Conservation (phyloP, 805 yeast genomes). For the Diddensiella santjacobensis region DNA sequence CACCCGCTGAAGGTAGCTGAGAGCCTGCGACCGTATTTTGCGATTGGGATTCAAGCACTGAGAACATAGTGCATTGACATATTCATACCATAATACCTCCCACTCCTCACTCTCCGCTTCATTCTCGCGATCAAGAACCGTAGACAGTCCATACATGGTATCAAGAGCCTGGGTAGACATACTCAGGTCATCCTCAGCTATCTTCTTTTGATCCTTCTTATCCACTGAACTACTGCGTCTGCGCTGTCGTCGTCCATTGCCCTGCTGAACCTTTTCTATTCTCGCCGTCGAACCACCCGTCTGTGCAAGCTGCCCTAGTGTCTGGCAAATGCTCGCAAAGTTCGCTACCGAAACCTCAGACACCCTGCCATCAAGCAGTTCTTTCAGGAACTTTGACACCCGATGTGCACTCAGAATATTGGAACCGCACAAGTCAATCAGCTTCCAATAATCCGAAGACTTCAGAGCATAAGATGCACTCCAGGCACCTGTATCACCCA, state of each 20-base stretch:
- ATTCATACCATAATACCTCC: slow-evolving; percentile 37
- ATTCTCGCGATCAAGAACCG: not conserved
- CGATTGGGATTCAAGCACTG: slow-evolving; percentile 88
- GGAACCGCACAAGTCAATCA: slow-evolving; percentile 47
- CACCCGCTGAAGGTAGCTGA: slow-evolving; percentile 53
- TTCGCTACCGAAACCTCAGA: slow-evolving; percentile 14
- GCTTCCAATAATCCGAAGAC: slow-evolving; percentile 53
- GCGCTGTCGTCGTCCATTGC: not conserved
- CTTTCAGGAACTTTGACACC: slow-evolving; percentile 14
- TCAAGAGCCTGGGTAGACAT: slow-evolving; percentile 31
- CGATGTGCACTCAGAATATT: slow-evolving; percentile 39
- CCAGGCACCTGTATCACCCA: slow-evolving; percentile 17
- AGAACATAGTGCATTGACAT: slow-evolving; percentile 78
- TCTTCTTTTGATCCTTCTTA: slow-evolving; percentile 1
- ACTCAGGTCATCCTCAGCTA: slow-evolving; percentile 7
- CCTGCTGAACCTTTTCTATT: slow-evolving; percentile 6
- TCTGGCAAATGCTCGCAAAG: slow-evolving; percentile 22
- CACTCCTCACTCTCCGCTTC: not conserved
- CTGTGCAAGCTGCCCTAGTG: slow-evolving; percentile 26
- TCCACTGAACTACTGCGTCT: slow-evolving; percentile 2
- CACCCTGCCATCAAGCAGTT: slow-evolving; percentile 6
- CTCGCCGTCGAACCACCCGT: slow-evolving; percentile 22
- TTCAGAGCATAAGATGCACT: slow-evolving; percentile 43
- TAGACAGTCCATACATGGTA: slow-evolving; percentile 17
- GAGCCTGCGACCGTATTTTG: slow-evolving; percentile 64